These are phyloP conservation scores for Ustulina deusta DNA, from an alignment of 2,329 filamentous ascomycete genomes.

Conservation along the genomic window DNA sequence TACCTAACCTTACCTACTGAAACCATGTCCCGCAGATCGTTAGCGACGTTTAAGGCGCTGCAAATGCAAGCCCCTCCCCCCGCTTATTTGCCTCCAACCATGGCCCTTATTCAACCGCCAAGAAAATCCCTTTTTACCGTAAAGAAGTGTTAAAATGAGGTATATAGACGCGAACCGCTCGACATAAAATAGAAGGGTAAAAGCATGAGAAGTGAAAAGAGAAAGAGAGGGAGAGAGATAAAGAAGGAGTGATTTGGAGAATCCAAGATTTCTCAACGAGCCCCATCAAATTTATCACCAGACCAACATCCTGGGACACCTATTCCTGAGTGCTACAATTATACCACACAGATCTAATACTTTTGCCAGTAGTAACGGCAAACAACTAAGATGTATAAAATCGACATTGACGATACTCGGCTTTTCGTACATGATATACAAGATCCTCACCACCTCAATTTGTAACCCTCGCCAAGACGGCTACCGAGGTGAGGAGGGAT, in stretches of 20 bases:
- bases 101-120: no score
- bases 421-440: constrained; percentile 17
- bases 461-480: not conserved
- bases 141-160: not conserved
- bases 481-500: not conserved
- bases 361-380: not conserved
- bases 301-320: not conserved
- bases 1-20: not conserved
- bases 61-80: constrained; percentile 35
- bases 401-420: not conserved
- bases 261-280: not conserved
- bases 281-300: not conserved
- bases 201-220: not conserved
- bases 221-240: not conserved
- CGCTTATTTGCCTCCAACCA: constrained; percentile 11
- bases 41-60: not conserved
- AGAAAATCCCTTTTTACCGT: no score
- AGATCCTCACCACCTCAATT: not conserved
- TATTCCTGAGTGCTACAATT: not conserved
- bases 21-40: no score
- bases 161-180: not conserved
- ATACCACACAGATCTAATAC: not conserved
- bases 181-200: not conserved
- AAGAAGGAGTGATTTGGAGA: no score
- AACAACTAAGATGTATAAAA: not conserved